Evolutionary conservation across 2,329 filamentous ascomycete genomes (phyloP), one percentile per base, ranked within the genome.

Genomic region (Fusarium aywerte): DNA sequence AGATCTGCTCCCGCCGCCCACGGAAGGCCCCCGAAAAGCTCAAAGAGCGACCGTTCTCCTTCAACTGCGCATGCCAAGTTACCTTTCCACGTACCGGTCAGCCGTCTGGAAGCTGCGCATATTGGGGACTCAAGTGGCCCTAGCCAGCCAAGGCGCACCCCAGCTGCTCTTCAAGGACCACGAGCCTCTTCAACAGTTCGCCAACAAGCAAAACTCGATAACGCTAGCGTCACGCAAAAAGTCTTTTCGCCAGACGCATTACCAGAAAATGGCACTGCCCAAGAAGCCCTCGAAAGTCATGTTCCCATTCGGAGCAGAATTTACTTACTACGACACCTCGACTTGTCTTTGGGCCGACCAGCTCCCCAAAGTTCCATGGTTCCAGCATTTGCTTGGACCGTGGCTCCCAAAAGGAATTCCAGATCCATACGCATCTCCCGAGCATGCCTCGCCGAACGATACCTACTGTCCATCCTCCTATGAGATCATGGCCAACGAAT

Each of bases 391-490:
- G 0, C 2, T 68, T 79, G n/a, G 72, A 0, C 15, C 45, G 76
- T 8, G 73, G 79, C 45, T 74, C 10, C 70, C 70, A 11, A 31
- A 16, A 5, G 56, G 55, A 0, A 23, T 74, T 11, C 4, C 21
- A 0, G 71, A 73, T 49, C 71, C 71, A 16, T 63, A 64, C 29
- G 47, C 27, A 5, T 12, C 8, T 6, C 13, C 18, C 23, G 7
- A 13, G 32, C 9, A 4, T n/a, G 32, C 2, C 4, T 39, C n/a
- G 38, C 8, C 13, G 4, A 0, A n/a, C 5, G 15, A n/a, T 11
- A 11, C 76, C 56, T 2, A 64, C 16, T 76, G 74, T 9, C 87
- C 82, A 0, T 82, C 85, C 0, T 89, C 87, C 0, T 87, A 88
- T 58, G 77, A 84, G 8, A 78, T 85, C 1, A 74, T 87, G 32